These are phyloP conservation scores for Russula olivacea DNA, from an alignment of 768 basidiomycete genomes.

Conservation along the genomic window DNA sequence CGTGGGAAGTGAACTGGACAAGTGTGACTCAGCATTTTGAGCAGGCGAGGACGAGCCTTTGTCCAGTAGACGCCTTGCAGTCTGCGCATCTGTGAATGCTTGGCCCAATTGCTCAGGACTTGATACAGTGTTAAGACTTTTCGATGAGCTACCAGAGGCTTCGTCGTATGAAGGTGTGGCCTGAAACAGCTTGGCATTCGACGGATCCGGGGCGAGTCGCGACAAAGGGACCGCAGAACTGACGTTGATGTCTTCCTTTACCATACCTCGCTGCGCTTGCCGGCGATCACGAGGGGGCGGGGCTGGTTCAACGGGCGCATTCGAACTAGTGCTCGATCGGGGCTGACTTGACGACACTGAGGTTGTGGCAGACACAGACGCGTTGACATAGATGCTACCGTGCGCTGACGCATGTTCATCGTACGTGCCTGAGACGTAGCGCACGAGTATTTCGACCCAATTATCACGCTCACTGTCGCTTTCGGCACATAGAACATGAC, in stretches of 20 bases:
- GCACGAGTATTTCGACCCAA: slow-evolving; percentile 92
- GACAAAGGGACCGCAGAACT: slow-evolving; percentile 51
- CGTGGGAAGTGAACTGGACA: slow-evolving; percentile 56
- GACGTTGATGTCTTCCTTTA: slow-evolving; percentile 56
- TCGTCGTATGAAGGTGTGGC: slow-evolving; percentile 33
- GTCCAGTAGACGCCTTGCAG: slow-evolving; percentile 40
- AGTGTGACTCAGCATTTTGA: slow-evolving; percentile 49
- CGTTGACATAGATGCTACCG: slow-evolving; percentile 21
- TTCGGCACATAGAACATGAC: slow-evolving; percentile 95
- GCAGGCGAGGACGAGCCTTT: slow-evolving; percentile 40
- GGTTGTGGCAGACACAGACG: slow-evolving; percentile 24
- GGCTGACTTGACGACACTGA: slow-evolving; percentile 37
- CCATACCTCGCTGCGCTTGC: slow-evolving; percentile 36
- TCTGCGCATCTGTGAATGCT: slow-evolving; percentile 35
- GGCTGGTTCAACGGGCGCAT: slow-evolving; percentile 38
- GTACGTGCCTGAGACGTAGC: slow-evolving; percentile 78
- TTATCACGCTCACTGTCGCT: slow-evolving; percentile 88
- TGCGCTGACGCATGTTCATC: slow-evolving; percentile 41
- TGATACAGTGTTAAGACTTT: slow-evolving; percentile 46
- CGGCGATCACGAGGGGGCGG: slow-evolving; percentile 24
- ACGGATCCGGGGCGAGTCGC: slow-evolving; percentile 47
- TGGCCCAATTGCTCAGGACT: slow-evolving; percentile 37
- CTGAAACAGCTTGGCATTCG: slow-evolving; percentile 56
- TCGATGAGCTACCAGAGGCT: slow-evolving; percentile 30
- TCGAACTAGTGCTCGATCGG: slow-evolving; percentile 53